Conservation (phyloP, 1,139 yeast genomes). For the Pichia sp. region DNA sequence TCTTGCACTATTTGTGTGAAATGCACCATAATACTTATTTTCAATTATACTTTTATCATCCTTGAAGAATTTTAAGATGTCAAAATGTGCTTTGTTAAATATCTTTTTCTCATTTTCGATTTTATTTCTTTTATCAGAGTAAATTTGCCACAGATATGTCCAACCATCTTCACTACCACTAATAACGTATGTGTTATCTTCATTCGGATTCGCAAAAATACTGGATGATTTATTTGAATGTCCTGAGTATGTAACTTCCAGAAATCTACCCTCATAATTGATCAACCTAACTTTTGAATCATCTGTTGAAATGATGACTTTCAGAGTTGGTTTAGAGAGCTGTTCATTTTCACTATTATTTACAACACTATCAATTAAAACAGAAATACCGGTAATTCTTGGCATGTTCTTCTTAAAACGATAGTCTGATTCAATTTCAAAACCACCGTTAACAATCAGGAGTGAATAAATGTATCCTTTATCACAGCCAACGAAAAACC, state of each 20-base stretch:
- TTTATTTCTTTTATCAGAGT: constrained; percentile 13
- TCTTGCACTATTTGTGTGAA: constrained; percentile 69
- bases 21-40: constrained; percentile 52
- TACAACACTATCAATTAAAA: neutral
- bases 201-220: constrained; percentile 59
- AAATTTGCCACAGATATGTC: constrained; percentile 59
- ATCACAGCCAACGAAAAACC: constrained; percentile 73
- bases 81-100: constrained; percentile 19
- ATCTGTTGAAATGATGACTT: constrained; percentile 58
- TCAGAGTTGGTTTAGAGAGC: constrained; percentile 3
- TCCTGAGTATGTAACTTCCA: constrained; percentile 71
- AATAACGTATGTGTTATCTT: constrained; percentile 45
- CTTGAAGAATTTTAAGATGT: constrained; percentile 31
- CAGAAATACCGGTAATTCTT: constrained; percentile 44
- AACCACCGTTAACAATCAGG: constrained; percentile 49
- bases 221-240: constrained; percentile 64
- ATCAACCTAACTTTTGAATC: constrained; percentile 73
- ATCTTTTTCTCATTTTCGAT: constrained; percentile 10
- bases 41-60: constrained; percentile 32
- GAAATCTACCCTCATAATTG: constrained; percentile 45
- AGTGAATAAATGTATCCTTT: constrained; percentile 62
- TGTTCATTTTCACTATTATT: neutral
- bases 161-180: constrained; percentile 66
- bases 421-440: constrained; percentile 48
- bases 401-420: constrained; percentile 44